These are phyloP conservation scores for Aspergillus pseudoterreus DNA, from an alignment of 2,329 filamentous ascomycete genomes.

Conservation along the genomic window DNA sequence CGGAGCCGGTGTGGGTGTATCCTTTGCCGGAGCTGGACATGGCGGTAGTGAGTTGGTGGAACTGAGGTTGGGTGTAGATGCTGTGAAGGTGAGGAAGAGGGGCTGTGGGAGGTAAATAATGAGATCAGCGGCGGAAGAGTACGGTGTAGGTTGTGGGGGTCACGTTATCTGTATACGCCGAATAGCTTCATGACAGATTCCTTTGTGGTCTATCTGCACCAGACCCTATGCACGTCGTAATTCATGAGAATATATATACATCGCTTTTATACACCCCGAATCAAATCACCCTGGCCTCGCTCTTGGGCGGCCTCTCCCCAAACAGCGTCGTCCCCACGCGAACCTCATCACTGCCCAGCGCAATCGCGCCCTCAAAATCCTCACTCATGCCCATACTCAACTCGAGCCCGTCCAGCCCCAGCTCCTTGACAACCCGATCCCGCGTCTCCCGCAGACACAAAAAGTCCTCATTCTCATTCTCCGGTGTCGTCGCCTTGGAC, in stretches of 20 bases:
- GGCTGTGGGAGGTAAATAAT: no score
- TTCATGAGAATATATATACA: slow-evolving; percentile 1
- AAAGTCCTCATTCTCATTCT: slow-evolving; percentile 92
- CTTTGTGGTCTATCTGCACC: neutral
- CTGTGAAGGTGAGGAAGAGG: no score
- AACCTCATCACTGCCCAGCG: slow-evolving; percentile 81
- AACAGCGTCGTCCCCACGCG: slow-evolving; percentile 93
- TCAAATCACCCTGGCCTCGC: slow-evolving; percentile 66
- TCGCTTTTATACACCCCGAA: neutral
- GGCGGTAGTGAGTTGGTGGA: neutral
- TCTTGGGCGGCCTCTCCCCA: slow-evolving; percentile 73
- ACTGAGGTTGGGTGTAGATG: neutral
- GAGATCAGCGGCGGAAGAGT: no score
- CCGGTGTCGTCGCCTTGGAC: slow-evolving; percentile 67
- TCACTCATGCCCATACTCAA: slow-evolving; percentile 99
- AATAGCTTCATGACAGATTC: neutral
- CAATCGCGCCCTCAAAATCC: slow-evolving; percentile 87
- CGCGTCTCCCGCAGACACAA: slow-evolving; percentile 63
- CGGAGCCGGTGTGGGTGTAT: slow-evolving; percentile 44
- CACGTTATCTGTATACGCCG: no score
- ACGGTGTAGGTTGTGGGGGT: no score
- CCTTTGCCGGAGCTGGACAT: slow-evolving; percentile 20
- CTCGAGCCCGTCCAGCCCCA: slow-evolving; percentile 64
- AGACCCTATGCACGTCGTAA: slow-evolving; percentile 10
- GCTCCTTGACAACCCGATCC: slow-evolving; percentile 63